Conservation (phyloP, 352 stramenopile species). For the Globisporangium megalacanthum region DNA sequence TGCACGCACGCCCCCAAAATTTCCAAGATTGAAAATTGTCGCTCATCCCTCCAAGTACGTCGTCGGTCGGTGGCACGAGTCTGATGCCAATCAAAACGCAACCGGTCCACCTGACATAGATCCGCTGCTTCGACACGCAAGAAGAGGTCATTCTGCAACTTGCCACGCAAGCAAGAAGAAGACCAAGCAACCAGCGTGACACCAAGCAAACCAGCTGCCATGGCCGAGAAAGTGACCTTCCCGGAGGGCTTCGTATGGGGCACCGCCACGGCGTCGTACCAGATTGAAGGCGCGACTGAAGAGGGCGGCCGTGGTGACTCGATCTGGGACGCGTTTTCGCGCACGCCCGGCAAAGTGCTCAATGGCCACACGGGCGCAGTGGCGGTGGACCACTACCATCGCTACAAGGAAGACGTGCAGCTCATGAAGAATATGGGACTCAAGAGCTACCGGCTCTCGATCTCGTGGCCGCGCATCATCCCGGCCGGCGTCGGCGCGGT, state of each 20-base stretch:
- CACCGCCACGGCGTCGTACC: conserved; percentile 84
- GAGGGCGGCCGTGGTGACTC: conserved; percentile 72
- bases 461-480: conserved; percentile 92
- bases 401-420: conserved; percentile 85
- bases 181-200: neutral
- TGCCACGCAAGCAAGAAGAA: conserved; percentile 7
- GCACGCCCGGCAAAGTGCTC: conserved; percentile 49
- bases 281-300: conserved; percentile 88
- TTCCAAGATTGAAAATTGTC: too few species aligned
- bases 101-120: neutral
- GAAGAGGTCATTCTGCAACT: conserved; percentile 9
- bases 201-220: conserved; percentile 4
- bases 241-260: conserved; percentile 80
- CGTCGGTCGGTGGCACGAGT: too few species aligned
- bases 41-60: too few species aligned
- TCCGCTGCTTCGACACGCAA: too few species aligned
- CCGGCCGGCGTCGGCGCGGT: conserved; percentile 66
- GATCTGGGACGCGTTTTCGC: conserved; percentile 91
- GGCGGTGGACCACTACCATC: conserved; percentile 90
- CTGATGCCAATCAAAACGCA: neutral
- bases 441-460: conserved; percentile 88
- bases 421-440: conserved; percentile 90
- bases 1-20: neutral
- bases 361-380: conserved; percentile 82
- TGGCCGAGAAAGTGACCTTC: conserved; percentile 30